These are phyloP conservation scores for Oryza officinalis DNA, from an alignment of 176 grass and related monocot genomes.

Conservation along the genomic window DNA sequence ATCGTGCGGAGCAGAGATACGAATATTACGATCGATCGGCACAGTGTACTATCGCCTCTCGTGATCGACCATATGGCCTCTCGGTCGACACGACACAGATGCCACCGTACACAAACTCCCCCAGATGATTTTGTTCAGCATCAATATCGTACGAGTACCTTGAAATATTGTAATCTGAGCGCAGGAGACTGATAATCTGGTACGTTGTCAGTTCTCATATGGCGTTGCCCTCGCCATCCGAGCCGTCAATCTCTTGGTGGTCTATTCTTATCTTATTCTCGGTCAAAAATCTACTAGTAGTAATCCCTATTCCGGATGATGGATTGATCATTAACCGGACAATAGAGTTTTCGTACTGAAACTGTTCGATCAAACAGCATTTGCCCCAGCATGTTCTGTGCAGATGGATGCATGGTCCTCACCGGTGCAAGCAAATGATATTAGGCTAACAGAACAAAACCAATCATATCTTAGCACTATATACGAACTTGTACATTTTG, in stretches of 20 bases:
- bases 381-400: not conserved
- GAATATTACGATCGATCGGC: conserved; percentile 21
- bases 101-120: conserved; percentile 12
- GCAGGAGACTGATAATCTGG: not conserved
- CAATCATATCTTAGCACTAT: not conserved
- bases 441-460: not conserved
- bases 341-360: not conserved
- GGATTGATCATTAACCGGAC: not conserved
- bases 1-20: not conserved
- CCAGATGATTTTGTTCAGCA: not conserved
- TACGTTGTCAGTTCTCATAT: not conserved
- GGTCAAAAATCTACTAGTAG: not conserved
- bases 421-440: not conserved
- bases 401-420: no score
- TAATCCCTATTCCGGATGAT: not conserved
- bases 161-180: not conserved
- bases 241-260: not conserved
- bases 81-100: not conserved
- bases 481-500: not conserved
- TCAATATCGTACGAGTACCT: not conserved
- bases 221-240: not conserved
- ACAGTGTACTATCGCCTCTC: not conserved
- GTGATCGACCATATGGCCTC: not conserved
- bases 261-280: not conserved
- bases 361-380: not conserved